phyloP scores from a whole-genome alignment of 2,329 filamentous ascomycete genomes.

The Beauveria bassiana region DNA sequence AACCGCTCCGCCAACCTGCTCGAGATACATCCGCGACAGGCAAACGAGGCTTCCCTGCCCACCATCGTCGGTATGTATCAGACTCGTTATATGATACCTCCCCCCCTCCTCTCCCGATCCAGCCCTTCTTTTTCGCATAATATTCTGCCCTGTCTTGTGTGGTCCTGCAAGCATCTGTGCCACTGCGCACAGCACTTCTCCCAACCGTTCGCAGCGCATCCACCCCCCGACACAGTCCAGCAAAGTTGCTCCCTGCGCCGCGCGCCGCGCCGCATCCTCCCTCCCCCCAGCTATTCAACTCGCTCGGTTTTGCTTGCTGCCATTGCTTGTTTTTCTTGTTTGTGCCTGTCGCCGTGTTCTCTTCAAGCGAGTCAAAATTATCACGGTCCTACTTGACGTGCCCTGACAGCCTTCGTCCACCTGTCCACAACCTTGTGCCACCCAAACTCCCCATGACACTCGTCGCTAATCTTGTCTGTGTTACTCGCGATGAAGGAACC shows the following conservation, averaged over 20 bases:
- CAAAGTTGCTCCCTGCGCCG: background rate
- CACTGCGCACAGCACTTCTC: background rate
- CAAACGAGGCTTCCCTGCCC: conserved; percentile 33
- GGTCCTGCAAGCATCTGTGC: background rate
- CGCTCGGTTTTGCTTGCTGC: background rate
- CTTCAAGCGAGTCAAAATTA: background rate
- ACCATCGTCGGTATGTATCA: conserved; percentile 45
- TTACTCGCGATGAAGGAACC: conserved; percentile 35
- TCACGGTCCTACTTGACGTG: background rate
- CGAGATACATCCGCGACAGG: conserved; percentile 22
- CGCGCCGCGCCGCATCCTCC: background rate
- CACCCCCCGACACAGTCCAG: background rate
- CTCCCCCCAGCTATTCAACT: background rate
- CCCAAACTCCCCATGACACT: background rate
- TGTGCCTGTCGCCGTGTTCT: background rate
- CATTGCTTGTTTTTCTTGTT: background rate
- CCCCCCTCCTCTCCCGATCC: background rate
- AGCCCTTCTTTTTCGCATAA: too few species aligned
- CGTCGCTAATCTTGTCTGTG: conserved; percentile 20
- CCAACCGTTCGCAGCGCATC: conserved; percentile 1
- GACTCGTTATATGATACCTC: background rate
- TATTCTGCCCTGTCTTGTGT: too few species aligned
- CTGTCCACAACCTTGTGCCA: background rate
- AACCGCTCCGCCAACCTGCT: conserved; percentile 25
- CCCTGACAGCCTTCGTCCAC: background rate